A percentile compares a stretch with the other conserved stretches of the same genome.
Evolutionary conservation across 768 basidiomycete genomes (phyloP).

Genomic region (Dioszegia hungarica): DNA sequence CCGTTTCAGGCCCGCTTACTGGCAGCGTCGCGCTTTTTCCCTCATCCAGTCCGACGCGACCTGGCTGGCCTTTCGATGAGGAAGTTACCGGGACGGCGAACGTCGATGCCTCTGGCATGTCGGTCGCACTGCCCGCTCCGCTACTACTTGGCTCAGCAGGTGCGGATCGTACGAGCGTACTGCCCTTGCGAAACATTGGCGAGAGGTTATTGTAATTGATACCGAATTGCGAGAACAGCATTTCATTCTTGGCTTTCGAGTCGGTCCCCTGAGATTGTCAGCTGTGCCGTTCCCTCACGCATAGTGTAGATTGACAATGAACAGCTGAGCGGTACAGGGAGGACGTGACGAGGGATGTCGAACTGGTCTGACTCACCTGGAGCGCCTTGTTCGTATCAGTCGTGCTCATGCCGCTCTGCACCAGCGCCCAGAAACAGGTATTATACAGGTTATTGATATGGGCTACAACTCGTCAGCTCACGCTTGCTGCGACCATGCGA

Average conservation of each 20-base stretch:
- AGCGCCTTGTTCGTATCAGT: conserved; percentile 77
- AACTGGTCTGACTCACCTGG: conserved; percentile 54
- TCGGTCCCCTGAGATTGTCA: conserved; percentile 65
- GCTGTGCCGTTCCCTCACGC: neutral
- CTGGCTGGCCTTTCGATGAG: too few species aligned
- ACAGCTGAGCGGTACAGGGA: too few species aligned
- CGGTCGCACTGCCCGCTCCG: neutral
- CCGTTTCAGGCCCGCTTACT: too few species aligned
- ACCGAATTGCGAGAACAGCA: conserved; percentile 71
- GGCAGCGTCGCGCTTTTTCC: too few species aligned
- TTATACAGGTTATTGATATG: conserved; percentile 99
- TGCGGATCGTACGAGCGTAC: conserved; percentile 61
- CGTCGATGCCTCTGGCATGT: neutral
- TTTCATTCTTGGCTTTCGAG: conserved; percentile 85
- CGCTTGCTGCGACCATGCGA: neutral
- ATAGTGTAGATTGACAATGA: too few species aligned
- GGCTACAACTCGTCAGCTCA: conserved; percentile 54
- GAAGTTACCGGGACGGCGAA: too few species aligned
- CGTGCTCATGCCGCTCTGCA: conserved; percentile 72
- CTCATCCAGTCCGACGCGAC: too few species aligned
- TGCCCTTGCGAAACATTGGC: conserved; percentile 75
- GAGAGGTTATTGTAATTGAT: conserved; percentile 83
- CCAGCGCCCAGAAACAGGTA: conserved; percentile 89
- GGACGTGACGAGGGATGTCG: too few species aligned
- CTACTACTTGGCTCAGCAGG: neutral